Percentiles rank a stretch among this genome's conserved stretches.
Conservation (phyloP, 768 basidiomycete species). For the Vararia minispora region DNA sequence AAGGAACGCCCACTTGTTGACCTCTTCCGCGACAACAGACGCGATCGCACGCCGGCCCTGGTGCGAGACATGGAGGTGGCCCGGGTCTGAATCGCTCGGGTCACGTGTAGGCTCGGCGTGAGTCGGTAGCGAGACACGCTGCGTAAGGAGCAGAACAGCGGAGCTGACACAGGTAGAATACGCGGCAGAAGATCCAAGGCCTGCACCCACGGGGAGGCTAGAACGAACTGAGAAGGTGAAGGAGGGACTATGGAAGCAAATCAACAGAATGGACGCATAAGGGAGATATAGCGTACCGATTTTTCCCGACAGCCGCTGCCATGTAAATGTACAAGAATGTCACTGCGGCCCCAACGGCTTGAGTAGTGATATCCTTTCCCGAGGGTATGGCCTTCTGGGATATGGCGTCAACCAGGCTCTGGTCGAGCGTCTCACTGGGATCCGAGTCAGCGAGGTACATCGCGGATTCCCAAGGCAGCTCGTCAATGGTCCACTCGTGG, state of each 20-base stretch:
- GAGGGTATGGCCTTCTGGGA: slow-evolving; percentile 31
- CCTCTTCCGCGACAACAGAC: slow-evolving; percentile 53
- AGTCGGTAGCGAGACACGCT: slow-evolving; percentile 51
- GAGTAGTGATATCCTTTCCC: slow-evolving; percentile 19
- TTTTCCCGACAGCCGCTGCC: slow-evolving; percentile 45
- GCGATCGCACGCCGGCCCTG: slow-evolving; percentile 57
- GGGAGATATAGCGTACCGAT: slow-evolving; percentile 40
- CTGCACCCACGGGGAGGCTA: slow-evolving; percentile 88
- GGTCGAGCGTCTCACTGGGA: slow-evolving; percentile 57
- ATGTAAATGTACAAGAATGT: slow-evolving; percentile 95
- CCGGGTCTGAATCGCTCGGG: slow-evolving; percentile 24
- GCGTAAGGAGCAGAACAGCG: slow-evolving; percentile 64
- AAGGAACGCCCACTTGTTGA: slow-evolving; percentile 91
- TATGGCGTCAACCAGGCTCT: slow-evolving; percentile 62
- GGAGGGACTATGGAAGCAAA: slow-evolving; percentile 40
- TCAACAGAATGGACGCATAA: slow-evolving; percentile 8
- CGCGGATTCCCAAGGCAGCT: slow-evolving; percentile 71
- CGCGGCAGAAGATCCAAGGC: slow-evolving; percentile 94
- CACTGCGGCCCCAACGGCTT: slow-evolving; percentile 38
- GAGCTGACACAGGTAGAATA: slow-evolving; percentile 85
- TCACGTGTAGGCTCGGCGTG: slow-evolving; percentile 33
- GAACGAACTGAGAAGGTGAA: slow-evolving; percentile 78
- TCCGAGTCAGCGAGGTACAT: slow-evolving; percentile 39
- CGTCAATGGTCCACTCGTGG: slow-evolving; percentile 69
- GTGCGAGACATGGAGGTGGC: slow-evolving; percentile 53